phyloP scores from a whole-genome alignment of 1,284 basidiomycete species.

The Irpex lacteus region DNA sequence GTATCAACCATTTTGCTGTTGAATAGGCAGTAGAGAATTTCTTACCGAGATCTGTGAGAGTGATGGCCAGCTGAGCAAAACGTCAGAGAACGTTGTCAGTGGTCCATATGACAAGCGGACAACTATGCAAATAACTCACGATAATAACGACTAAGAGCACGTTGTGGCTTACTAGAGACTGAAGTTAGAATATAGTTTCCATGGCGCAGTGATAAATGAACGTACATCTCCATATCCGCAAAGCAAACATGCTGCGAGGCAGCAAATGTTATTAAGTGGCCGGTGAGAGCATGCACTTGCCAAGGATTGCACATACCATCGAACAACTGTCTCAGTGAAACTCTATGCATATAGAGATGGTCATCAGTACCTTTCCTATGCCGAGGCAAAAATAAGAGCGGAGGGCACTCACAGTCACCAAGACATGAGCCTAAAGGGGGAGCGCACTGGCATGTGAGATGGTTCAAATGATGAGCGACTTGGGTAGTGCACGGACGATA shows the following conservation, averaged over 20 bases:
- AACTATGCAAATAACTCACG: neutral
- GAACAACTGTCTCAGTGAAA: conserved; percentile 22
- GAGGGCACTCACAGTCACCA: conserved; percentile 15
- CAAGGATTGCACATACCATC: conserved; percentile 15
- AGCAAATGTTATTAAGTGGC: neutral
- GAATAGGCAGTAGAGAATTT: neutral
- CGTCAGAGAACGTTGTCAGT: neutral
- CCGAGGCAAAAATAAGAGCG: neutral
- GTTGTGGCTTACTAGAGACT: conserved; percentile 15
- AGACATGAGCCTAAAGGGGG: conserved; percentile 13
- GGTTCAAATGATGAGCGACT: too few species aligned
- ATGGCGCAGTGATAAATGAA: neutral
- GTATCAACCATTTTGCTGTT: neutral
- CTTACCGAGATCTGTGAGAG: neutral
- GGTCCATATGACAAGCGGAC: neutral
- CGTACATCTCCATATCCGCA: conserved; percentile 22
- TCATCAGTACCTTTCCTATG: neutral
- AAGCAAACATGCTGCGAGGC: conserved; percentile 22
- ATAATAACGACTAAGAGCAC: conserved; percentile 14
- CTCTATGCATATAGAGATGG: conserved; percentile 11
- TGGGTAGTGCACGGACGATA: conserved; percentile 2
- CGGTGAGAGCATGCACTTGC: neutral
- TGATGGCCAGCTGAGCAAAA: neutral
- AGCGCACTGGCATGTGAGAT: neutral
- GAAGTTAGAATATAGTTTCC: neutral